Conservation (phyloP, 2,329 filamentous ascomycete species). For the Aspergillus hiratsukae region DNA sequence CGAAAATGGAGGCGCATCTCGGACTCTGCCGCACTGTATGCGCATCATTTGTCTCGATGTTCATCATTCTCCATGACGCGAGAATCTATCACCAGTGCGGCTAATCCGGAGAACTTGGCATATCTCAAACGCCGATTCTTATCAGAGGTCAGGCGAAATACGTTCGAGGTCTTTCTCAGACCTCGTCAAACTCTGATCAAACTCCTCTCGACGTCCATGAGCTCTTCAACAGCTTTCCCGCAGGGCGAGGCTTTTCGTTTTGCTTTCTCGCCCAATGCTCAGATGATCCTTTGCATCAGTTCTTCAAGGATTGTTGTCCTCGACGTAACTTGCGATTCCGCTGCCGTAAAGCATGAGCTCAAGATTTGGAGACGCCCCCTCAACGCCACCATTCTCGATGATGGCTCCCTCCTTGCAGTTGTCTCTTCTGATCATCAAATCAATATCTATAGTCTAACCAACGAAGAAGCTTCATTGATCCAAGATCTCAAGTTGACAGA, state of each 20-base stretch:
- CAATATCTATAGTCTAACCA: constrained; percentile 72
- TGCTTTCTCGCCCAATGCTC: constrained; percentile 69
- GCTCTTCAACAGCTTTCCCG: constrained; percentile 72
- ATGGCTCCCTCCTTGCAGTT: constrained; percentile 71
- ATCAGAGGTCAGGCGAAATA: constrained; percentile 67
- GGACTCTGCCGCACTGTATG: constrained; percentile 42
- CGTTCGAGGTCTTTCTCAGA: constrained; percentile 71
- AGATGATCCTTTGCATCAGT: constrained; percentile 73
- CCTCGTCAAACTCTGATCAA: constrained; percentile 69
- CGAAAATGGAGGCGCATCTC: constrained; percentile 42
- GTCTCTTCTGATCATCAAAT: constrained; percentile 78
- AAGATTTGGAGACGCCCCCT: constrained; percentile 73
- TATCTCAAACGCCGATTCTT: constrained; percentile 63
- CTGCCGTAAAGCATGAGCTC: constrained; percentile 69
- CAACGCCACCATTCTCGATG: constrained; percentile 72
- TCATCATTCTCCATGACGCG: constrained; percentile 38
- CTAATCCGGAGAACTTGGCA: constrained; percentile 49
- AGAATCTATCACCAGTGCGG: constrained; percentile 28
- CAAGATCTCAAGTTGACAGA: constrained; percentile 75
- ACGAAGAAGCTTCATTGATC: constrained; percentile 62
- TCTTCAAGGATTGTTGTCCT: constrained; percentile 80
- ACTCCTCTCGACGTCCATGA: constrained; percentile 77
- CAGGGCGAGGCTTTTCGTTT: constrained; percentile 85
- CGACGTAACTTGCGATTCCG: constrained; percentile 57
- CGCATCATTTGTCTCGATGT: constrained; percentile 43